Percentiles rank a stretch among this genome's conserved stretches.
Conservation (phyloP, 176 grass and related monocot genomes). For the Olyra latifolia region DNA sequence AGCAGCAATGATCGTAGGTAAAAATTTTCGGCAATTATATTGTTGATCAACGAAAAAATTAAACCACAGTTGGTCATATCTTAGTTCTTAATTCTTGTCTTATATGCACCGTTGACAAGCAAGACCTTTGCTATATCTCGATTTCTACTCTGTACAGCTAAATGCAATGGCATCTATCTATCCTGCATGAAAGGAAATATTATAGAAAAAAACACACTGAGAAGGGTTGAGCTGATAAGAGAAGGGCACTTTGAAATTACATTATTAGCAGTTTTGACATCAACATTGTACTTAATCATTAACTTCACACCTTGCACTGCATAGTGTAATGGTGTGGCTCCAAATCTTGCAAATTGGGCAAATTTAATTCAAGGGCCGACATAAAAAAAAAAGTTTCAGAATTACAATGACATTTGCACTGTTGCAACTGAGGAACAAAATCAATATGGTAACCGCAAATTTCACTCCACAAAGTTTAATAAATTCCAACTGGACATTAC, state of each 20-base stretch:
- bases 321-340: no score
- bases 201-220: background rate
- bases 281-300: no score
- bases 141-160: constrained; percentile 84
- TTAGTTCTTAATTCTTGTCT: constrained; percentile 79
- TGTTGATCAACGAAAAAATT: background rate
- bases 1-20: background rate
- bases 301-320: no score
- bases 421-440: background rate
- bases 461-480: background rate
- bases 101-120: constrained; percentile 86
- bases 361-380: constrained; percentile 18
- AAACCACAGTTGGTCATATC: constrained; percentile 33
- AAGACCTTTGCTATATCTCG: constrained; percentile 82
- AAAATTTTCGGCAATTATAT: background rate
- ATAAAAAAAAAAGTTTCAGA: background rate
- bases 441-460: background rate
- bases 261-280: no score
- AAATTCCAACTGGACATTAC: background rate
- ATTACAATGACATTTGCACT: background rate
- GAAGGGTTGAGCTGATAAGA: constrained; percentile 17
- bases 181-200: constrained; percentile 46
- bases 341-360: no score
- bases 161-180: constrained; percentile 82
- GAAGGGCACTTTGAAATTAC: no score